phyloP scores from a whole-genome alignment of 768 basidiomycete species.

The Serpula lacrymans region DNA sequence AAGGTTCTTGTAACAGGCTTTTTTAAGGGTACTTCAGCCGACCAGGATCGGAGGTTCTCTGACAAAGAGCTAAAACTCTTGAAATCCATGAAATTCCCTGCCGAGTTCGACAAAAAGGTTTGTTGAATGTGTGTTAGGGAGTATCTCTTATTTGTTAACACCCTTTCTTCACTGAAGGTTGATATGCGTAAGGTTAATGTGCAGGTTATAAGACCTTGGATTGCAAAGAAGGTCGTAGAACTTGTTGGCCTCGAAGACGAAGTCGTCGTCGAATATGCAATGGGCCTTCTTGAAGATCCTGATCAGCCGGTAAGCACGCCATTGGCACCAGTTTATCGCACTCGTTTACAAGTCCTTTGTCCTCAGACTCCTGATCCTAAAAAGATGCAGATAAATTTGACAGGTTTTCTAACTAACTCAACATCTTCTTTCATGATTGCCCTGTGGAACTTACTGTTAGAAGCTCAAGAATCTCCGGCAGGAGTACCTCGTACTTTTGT shows the following conservation, averaged over 20 bases:
- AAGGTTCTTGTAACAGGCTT: conserved; percentile 47
- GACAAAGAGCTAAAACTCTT: conserved; percentile 93
- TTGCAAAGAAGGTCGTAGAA: conserved; percentile 88
- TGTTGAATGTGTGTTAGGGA: conserved; percentile 1
- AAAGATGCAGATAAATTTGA: conserved; percentile 93
- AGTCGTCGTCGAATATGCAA: conserved; percentile 93
- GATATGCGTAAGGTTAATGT: conserved; percentile 96
- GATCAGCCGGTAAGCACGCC: conserved; percentile 64
- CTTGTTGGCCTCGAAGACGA: conserved; percentile 96
- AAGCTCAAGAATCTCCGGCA: conserved; percentile 84
- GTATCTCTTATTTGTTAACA: not conserved
- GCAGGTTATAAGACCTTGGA: conserved; percentile 90
- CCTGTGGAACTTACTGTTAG: conserved; percentile 89
- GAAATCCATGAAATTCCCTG: conserved; percentile 86
- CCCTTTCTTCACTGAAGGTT: conserved; percentile 45
- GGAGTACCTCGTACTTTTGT: conserved; percentile 90
- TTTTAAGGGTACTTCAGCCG: conserved; percentile 88
- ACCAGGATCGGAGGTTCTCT: conserved; percentile 89
- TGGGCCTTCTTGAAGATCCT: conserved; percentile 88
- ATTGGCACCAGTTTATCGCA: not conserved
- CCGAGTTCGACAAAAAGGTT: conserved; percentile 86
- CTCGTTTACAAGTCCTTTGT: not conserved
- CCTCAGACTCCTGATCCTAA: conserved; percentile 82
- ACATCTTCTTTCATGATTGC: conserved; percentile 84
- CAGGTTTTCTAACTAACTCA: conserved; percentile 87